Base-by-base conservation (phyloP, 2,329 filamentous ascomycete species). In the Ophiosphaerella herpotricha region DNA sequence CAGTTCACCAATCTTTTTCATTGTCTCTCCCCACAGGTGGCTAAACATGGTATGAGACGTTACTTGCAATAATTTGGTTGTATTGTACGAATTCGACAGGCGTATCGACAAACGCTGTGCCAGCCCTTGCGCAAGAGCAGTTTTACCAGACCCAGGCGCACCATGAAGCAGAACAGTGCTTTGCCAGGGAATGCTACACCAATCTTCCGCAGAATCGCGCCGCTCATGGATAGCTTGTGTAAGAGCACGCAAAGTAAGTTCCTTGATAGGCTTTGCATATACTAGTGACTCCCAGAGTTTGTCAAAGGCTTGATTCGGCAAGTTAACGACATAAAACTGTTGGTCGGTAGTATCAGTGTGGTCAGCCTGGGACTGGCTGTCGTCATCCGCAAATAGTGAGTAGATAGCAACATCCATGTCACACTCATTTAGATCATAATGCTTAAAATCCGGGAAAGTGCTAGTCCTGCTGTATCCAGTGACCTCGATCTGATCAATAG, bases 91-190 rank as follows among this genome's bases (percentile, higher is more conserved):
- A 2, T 65, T 55, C 1, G 69, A 68, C 1, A 80, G 67, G 0
- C 79, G 71, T 32, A 81, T 79, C 14, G 75, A 72, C 2, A 80
- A 67, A 57, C 79, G 80, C 49, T 81, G 78, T 73, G 84, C 70
- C 72, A 81, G 63, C 2, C 74, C 78, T 21, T 77, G 74, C 46
- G 75, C 78, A 2, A 79, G 62, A 1, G 71, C 75, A 16, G 73
- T 76, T 57, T 78, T 78, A 2, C 76, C 76, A 14, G 67, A 72
- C 1, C 77, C 77, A 2, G 77, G 73, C 7, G 76, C 74, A 1
- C 77, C 77, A 46, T 77, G 66, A 6, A 79, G 62, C 6, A 78
- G 61, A 5, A 75, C 61, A 8, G 80, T 61, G 16, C 75, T 71
- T 49, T 79, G 78, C 75, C 77, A 80, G 48, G 74, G 75, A 53